Base-by-base conservation (phyloP, 495 filamentous ascomycete genomes). In the Aspergillus biplanus region DNA sequence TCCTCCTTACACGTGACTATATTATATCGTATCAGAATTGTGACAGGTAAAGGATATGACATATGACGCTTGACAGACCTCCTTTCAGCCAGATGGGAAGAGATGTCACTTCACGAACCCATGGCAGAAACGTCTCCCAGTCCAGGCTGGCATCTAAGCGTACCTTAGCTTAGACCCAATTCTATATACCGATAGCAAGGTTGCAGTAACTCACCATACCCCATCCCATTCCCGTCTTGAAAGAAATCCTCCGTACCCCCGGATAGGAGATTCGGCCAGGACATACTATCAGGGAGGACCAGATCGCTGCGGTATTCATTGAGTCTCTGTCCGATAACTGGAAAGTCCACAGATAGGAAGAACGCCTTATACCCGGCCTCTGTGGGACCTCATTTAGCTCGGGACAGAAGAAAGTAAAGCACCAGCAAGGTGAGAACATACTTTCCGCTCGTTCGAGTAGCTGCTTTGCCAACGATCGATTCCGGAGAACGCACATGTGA, bases 71-170 rank as follows among this genome's bases (percentile, higher is more conserved):
- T n/a, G n/a, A 62, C 63, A 59, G 52, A 72, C 72, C 90, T 60
- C 94, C 95, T 81, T 98, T 97, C 62, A 97, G 86, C 59, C 96
- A 83, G 63, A 98, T 96, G 52, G 92, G 90, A 89, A 98, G 91
- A 67, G 87, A 89, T 27, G 94, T 97, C 69, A 96, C 88, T 59
- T 81, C 81, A 57, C 85, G 76, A 72, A 98, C 93, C 92, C 92
- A 97, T 13, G 91, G 89, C 62, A 97, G 91, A 65, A 93, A 90
- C 58, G 83, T 86, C 18, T 77, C 78, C 93, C 94, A 98, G 65
- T 83, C 87, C 8, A 97, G 83, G 31, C 78, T 76, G 1, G 93
- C 93, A 75, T 97, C 93, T 81, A n/a, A n/a, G n/a, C n/a, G n/a
- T n/a, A n/a, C n/a, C n/a, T n/a, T n/a, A n/a, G n/a, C n/a, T n/a